phyloP scores from a whole-genome alignment of 768 basidiomycete genomes.

The Termitomyces sp. region DNA sequence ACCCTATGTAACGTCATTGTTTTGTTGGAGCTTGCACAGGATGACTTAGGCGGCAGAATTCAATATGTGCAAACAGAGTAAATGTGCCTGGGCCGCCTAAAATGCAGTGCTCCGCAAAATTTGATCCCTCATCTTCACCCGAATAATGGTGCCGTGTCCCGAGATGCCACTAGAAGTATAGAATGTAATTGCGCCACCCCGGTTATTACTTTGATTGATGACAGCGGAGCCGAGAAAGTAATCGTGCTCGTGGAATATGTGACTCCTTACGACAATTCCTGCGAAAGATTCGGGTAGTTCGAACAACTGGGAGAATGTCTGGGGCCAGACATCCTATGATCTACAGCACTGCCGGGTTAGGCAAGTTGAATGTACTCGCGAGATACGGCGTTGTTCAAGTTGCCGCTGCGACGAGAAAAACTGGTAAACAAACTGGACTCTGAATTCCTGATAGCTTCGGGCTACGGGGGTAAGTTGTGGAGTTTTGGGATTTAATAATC shows the following conservation, averaged over 20 bases:
- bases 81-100: background rate
- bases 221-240: background rate
- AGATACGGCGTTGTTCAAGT: too few relatives aligned
- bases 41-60: background rate
- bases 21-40: constrained; percentile 1
- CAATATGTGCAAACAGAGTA: background rate
- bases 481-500: background rate
- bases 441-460: background rate
- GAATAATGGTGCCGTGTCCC: background rate
- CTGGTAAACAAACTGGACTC: background rate
- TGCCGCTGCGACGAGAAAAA: too few relatives aligned
- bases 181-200: background rate
- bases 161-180: background rate
- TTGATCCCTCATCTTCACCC: background rate
- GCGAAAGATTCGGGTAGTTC: background rate
- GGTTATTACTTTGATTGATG: background rate
- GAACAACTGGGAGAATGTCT: background rate
- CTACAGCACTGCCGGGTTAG: too few relatives aligned
- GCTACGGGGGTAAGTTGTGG: background rate
- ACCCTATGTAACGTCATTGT: background rate
- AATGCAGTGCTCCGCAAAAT: constrained; percentile 1
- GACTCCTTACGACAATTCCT: too few relatives aligned
- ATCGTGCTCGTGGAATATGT: too few relatives aligned
- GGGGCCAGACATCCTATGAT: too few relatives aligned
- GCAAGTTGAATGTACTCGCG: too few relatives aligned